Conservation (phyloP, 2,329 filamentous ascomycete genomes). For the Xylariales sp. region DNA sequence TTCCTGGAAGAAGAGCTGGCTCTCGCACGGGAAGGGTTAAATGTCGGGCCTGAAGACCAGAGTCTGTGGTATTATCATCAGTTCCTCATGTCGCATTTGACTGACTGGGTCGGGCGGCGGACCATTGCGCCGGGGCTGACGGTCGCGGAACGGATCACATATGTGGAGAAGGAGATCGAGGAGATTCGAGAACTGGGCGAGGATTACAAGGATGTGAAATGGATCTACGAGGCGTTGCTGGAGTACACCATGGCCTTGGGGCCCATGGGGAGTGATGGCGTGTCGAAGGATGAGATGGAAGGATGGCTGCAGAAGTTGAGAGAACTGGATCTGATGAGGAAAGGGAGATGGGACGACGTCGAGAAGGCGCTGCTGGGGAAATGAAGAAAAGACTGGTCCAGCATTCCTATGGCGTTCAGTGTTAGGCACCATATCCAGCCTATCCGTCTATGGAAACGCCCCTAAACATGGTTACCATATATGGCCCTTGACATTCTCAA, state of each 20-base stretch:
- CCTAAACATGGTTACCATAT: no score
- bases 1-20: constrained; percentile 77
- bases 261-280: constrained; percentile 33
- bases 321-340: constrained; percentile 68
- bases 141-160: constrained; percentile 55
- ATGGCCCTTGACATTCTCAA: no score
- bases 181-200: constrained; percentile 63
- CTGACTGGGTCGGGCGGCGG: constrained; percentile 39
- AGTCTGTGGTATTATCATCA: constrained; percentile 97
- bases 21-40: constrained; percentile 72
- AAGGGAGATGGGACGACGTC: constrained; percentile 71
- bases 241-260: constrained; percentile 63
- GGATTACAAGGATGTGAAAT: constrained; percentile 57
- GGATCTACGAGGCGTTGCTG: constrained; percentile 83
- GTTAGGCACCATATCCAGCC: no score
- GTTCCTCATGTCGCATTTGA: constrained; percentile 70
- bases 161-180: constrained; percentile 67
- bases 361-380: constrained; percentile 31
- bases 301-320: constrained; percentile 62
- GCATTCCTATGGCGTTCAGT: neutral
- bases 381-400: neutral
- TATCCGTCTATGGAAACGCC: no score
- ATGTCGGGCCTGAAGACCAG: constrained; percentile 88
- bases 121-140: constrained; percentile 63
- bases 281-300: constrained; percentile 41